Percentiles rank a stretch among this genome's conserved stretches.
Conservation (phyloP, 2,329 filamentous ascomycete species). For the Ascocoryne sarcoides region DNA sequence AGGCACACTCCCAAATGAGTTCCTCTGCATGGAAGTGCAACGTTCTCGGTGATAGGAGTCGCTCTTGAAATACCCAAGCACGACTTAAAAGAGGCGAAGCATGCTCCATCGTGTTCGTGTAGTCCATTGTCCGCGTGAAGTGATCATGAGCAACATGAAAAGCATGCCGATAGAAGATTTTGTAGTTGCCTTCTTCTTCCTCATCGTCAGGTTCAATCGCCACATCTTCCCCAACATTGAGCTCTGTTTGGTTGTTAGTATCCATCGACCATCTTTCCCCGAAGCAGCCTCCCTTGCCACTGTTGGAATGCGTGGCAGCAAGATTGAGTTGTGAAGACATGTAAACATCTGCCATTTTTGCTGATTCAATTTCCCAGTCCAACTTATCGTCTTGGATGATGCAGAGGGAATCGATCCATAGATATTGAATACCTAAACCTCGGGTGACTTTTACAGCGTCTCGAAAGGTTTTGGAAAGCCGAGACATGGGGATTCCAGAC, state of each 20-base stretch:
- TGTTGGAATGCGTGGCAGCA: conserved; percentile 10
- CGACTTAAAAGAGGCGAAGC: no score
- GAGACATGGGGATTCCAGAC: conserved; percentile 5
- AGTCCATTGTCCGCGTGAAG: no score
- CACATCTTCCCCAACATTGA: no score
- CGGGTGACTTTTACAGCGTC: conserved; percentile 18
- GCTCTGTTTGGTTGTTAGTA: no score
- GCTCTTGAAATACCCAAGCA: conserved; percentile 22
- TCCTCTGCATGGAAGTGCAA: conserved; percentile 14
- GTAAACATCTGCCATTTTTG: conserved; percentile 13
- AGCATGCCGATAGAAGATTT: conserved; percentile 1
- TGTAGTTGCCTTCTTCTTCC: no score
- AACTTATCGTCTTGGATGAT: conserved; percentile 19
- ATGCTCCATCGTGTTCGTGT: no score
- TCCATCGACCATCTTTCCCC: no score
- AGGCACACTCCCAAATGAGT: conserved; percentile 23
- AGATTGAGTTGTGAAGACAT: conserved; percentile 12
- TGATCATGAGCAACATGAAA: no score
- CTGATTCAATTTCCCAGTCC: conserved; percentile 17
- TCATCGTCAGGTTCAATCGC: no score
- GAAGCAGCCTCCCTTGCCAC: conserved; percentile 8
- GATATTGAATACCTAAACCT: conserved; percentile 16
- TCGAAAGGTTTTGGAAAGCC: conserved; percentile 18
- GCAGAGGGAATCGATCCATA: conserved; percentile 26
- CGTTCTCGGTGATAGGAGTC: conserved; percentile 15